Base-by-base conservation (phyloP, 2,329 filamentous ascomycete species). In the Sporothrix curviconia region DNA sequence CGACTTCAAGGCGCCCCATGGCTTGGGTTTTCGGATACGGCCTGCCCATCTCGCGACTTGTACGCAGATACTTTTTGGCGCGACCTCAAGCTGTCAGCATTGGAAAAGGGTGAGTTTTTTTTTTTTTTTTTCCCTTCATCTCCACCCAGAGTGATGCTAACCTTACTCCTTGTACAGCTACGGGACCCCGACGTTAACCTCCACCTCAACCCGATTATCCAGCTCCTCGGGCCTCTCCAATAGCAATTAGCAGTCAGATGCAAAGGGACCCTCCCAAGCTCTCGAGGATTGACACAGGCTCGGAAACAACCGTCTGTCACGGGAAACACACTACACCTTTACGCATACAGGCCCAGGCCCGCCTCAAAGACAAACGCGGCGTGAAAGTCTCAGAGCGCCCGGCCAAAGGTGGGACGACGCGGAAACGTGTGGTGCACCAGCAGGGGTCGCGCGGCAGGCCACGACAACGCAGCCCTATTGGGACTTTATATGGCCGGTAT, bases 21-120 rank as follows among this genome's bases (percentile, higher is more conserved):
- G 94, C 94, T n/a, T n/a, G n/a, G 61, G 94, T 94, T 2, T 99
- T 97, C 68, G 94, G 94, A n/a, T 99, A 99, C 68, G 94, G 94
- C 15, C 71, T 99, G 63, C 94, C 94, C 0, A 97, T 99, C 61
- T 95, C 90, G 64, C 80, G 94, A 63, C 78, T n/a, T 99, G 54
- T 99, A 99, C 68, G 94, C 94, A 56, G 80, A 94, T 64, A 99
- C 99, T 75, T 99, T 99, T 75, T 94, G 94, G 59, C 94, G 94
- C 59, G 94, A 99, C 71, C 72, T 99, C 66, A 97, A 97, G 74
- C 74, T 99, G 71, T 99, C 68, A 96, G 91, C 71, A 99, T 99
- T 94, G 94, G 99, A 32, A 11, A n/a, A 78, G 94, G 94, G 90
- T 96, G 78, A 79, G 88, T 71, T 8, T 40, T 32, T 34, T 19